A percentile compares a stretch with the other conserved stretches of the same genome.
Evolutionary conservation across 495 filamentous ascomycete species (phyloP).

Genomic region (Copromyces sp.): DNA sequence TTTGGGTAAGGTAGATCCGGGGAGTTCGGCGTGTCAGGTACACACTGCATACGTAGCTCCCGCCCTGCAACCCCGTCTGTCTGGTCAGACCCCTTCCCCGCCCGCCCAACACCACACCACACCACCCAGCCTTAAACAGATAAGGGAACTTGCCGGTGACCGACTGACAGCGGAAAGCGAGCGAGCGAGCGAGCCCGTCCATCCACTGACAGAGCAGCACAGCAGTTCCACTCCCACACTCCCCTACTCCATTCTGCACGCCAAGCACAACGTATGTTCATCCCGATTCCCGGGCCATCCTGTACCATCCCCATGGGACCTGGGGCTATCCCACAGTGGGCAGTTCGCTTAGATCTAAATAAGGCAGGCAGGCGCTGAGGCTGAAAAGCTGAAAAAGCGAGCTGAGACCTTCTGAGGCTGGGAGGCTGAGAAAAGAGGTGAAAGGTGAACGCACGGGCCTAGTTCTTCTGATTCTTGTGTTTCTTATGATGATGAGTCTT

Average conservation of each 20-base stretch:
- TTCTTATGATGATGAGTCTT: neutral
- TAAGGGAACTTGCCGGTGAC: neutral
- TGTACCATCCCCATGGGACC: neutral
- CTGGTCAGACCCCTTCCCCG: neutral
- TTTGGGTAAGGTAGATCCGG: neutral
- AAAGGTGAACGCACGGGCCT: neutral
- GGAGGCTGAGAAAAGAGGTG: neutral
- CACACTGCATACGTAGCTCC: neutral
- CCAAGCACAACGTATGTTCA: neutral
- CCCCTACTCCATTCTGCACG: neutral
- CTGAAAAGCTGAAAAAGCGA: neutral
- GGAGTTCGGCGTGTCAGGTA: neutral
- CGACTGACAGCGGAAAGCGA: neutral
- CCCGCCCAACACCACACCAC: neutral
- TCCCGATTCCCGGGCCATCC: neutral
- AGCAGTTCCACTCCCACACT: neutral
- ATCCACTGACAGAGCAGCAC: neutral
- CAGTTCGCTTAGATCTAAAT: neutral
- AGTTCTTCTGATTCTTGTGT: neutral
- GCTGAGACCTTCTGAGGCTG: neutral
- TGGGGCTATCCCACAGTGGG: neutral
- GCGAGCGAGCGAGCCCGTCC: neutral
- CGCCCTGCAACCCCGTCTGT: neutral
- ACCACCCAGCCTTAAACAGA: neutral
- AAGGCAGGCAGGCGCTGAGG: neutral